A percentile compares a stretch with the other conserved stretches of the same genome.
These are phyloP conservation scores for Russula dissimulans DNA, from an alignment of 768 basidiomycete genomes.

Conservation along the genomic window DNA sequence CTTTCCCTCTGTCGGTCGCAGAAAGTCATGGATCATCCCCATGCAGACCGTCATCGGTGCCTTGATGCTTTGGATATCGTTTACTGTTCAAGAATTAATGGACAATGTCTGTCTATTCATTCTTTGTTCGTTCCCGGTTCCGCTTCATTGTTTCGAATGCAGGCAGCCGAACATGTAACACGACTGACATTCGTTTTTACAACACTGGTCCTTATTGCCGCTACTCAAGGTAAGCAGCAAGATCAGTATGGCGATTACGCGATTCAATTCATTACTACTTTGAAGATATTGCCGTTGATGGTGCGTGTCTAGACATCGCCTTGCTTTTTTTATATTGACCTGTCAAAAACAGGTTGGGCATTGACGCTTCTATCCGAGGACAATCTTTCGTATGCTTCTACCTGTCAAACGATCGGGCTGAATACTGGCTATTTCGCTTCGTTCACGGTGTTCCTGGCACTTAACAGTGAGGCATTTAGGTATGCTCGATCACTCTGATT, in stretches of 20 bases:
- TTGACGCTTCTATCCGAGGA: slow-evolving; percentile 83
- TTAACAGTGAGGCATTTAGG: slow-evolving; percentile 87
- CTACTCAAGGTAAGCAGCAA: slow-evolving; percentile 76
- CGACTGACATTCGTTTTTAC: slow-evolving; percentile 85
- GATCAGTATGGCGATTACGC: neutral
- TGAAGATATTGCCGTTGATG: slow-evolving; percentile 89
- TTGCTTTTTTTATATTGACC: slow-evolving; percentile 30
- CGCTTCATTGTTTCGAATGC: slow-evolving; percentile 19
- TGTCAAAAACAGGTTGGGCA: slow-evolving; percentile 49
- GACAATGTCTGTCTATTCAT: slow-evolving; percentile 50
- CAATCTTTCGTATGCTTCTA: slow-evolving; percentile 92
- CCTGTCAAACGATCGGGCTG: slow-evolving; percentile 94
- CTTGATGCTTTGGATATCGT: slow-evolving; percentile 70
- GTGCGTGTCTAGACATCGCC: slow-evolving; percentile 34
- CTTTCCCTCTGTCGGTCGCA: slow-evolving; percentile 72
- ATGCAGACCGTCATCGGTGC: slow-evolving; percentile 87
- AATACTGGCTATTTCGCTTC: slow-evolving; percentile 93
- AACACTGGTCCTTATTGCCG: slow-evolving; percentile 88
- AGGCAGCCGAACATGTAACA: slow-evolving; percentile 76
- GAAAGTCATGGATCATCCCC: slow-evolving; percentile 98
- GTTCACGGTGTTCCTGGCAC: slow-evolving; percentile 94
- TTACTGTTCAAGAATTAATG: slow-evolving; percentile 64
- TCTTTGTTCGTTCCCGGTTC: neutral
- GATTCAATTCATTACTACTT: slow-evolving; percentile 13
- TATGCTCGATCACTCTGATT: slow-evolving; percentile 29